These are phyloP conservation scores for Paramecium tetraurelia DNA, from an alignment of 73 alveolate genomes.

Conservation along the genomic window DNA sequence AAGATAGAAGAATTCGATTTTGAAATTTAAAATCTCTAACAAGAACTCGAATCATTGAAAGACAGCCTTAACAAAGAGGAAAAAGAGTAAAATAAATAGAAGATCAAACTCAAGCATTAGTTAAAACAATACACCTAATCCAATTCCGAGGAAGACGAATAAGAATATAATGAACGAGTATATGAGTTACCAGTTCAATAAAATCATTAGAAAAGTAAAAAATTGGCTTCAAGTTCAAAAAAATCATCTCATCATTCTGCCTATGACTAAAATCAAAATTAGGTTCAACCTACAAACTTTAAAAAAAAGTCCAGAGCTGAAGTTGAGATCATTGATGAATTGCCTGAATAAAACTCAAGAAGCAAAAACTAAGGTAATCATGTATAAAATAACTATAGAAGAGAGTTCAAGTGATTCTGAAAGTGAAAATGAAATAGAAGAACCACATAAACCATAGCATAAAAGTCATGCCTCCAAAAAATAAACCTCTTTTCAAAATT, in stretches of 20 bases:
- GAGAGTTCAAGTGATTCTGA: background rate
- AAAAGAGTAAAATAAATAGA: background rate
- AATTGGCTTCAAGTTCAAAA: background rate
- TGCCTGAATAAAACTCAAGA: background rate
- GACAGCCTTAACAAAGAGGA: background rate
- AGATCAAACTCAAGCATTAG: background rate
- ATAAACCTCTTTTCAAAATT: background rate
- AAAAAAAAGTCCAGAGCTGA: background rate
- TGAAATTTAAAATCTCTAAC: conserved; percentile 5
- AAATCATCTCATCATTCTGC: background rate
- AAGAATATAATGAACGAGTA: background rate
- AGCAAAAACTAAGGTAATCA: background rate
- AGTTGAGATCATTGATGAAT: background rate
- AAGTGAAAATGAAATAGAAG: background rate
- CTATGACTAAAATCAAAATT: background rate
- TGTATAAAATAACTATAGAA: background rate
- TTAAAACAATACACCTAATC: background rate
- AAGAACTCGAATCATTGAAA: background rate
- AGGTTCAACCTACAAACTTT: background rate
- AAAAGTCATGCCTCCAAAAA: background rate
- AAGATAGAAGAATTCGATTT: conserved; percentile 11
- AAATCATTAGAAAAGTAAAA: background rate
- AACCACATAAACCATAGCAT: background rate
- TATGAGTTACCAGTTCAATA: background rate
- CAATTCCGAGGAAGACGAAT: background rate